Base-by-base conservation (phyloP, 2,329 filamentous ascomycete species). In the Xylaria sp. region DNA sequence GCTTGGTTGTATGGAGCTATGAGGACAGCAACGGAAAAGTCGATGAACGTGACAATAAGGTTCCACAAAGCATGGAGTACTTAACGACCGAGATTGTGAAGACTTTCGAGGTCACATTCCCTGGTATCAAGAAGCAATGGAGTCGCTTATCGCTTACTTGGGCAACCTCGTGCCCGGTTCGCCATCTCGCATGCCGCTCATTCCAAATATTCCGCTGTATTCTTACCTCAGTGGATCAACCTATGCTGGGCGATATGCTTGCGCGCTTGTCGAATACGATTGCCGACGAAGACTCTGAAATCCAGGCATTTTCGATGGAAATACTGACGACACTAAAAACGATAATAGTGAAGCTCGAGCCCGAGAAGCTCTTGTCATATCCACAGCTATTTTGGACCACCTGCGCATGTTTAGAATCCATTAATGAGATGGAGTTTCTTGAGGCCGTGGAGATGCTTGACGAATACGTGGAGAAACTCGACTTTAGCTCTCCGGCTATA, bases 371-470 rank as follows among this genome's bases (percentile, higher is more conserved):
- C 1, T 81, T 97, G 56, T 89, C 90, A n/a, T 98, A 97, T 72
- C 96, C 96, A 1, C 95, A 98, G 76, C 84, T 99, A 0, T 98
- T 99, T 80, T 99, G 97, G 97, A 97, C 95, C 0, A 97, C 93
- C 0, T 98, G 94, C 75, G 96, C 96, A 11, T 99, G 96, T 78
- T 83, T 99, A 21, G 94, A 98, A 76, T 98, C 96, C 0, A 97
- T 98, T 76, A 97, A 98, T 72, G 97, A 99, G 80, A 88, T 91
- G 24, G 96, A 99, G 76, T 99, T 97, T 71, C 87, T 96, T 69
- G 96, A 98, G 78, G 94, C 93, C 24, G 84, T 98, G 12, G 91
- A 92, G 61, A 98, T 99, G 92, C 86, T 99, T 9, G 92, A 97
- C 67, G 92, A 92, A 75, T 89, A 97, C 42, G 82, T 99, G 24